Evolutionary conservation across 148 eudicot species (phyloP), one percentile per base, ranked within the genome.

Genomic region (Fallopia convolvulus): DNA sequence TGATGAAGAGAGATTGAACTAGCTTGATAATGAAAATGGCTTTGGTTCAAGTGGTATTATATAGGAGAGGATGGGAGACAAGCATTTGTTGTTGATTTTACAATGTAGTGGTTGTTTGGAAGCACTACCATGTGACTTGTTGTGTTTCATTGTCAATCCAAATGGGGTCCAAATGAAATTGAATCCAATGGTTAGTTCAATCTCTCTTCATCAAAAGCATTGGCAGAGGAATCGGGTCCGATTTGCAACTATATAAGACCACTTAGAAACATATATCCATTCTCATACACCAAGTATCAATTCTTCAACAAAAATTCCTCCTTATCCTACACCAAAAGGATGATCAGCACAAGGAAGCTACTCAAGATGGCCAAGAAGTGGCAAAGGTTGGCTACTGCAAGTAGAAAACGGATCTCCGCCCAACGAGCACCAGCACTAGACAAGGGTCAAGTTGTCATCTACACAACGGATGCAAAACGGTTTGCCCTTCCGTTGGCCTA

Each of bases 391-490:
- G 86, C 87, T 4, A 71, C 81, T 14, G 48, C 78, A 15, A 77
- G 74, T 44, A 84, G 82, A 50, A 83, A 18, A 48, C 48, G 79
- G 58, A 32, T 77, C 4, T 26, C 58, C 56, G 26, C 60, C 49
- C 26, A 14, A 9, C 15, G 6, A 46, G 41, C 13, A 12, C 7
- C 60, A 76, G 47, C 40, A 39, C 36, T 60, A 14, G 56, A 80
- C 10, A 85, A 81, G 76, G 88, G 85, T 50, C 88, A 85, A 21
- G 81, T 83, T 74, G 85, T 81, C 48, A 50, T 83, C 10, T 85
- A 82, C 78, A 79, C 80, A 8, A 40, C 76, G 17, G 84, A 87
- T 41, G 74, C 32, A 40, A 84, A 23, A 21, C 80, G 84, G 5
- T 85, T 77, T 42, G 79, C 52, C 32, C 26, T 84, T 74, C 87